Evolutionary conservation across 371 early-diverging fungal species (phyloP), one percentile per base, ranked within the genome.

Genomic region (Apophysomyces elegans): DNA sequence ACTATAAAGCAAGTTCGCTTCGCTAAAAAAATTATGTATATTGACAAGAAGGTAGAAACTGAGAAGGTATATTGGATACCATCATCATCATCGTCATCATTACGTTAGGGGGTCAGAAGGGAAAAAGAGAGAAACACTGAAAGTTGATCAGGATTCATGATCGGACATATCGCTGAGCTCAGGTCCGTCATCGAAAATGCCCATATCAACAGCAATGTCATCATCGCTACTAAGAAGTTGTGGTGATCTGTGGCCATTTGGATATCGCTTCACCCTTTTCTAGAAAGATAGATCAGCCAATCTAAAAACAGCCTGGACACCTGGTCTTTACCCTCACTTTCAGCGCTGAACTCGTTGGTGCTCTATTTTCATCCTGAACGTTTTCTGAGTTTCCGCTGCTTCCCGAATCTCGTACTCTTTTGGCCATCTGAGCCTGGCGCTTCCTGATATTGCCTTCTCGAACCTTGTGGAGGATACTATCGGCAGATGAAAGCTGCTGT

Each of bases 121-220:
- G 32, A 26, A 26, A 26, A 26, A 26, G 1, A 26, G 32, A 26
- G 32, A 26, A 26, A 26, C 32, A 26, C 1, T 26, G 32, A 26
- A 26, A 26, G 32, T 26, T 26, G 32, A 26, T 26, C 2, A 26
- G 32, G 32, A 26, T 26, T 75, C 78, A 26, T 72, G 65, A 38
- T 75, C 79, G 57, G 81, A 80, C 68, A 80, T 69, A n/a, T 82
- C 82, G 57, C 82, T 82, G 13, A 82, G 66, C 47, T 82, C 82
- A 26, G 82, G 79, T 32, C 82, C 82, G 69, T 82, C 82, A 47
- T 82, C 82, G 70, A 82, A 82, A 36, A 82, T 77, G 21, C 74
- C 76, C 32, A 74, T 61, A 58, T 76, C 70, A 21, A 78, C 60
- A 1, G 69, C 65, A 35, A 68, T 50, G 39, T 75, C 73, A 54